Evolutionary conservation across 2,329 filamentous ascomycete species (phyloP).

Genomic region (Periconia sp.): DNA sequence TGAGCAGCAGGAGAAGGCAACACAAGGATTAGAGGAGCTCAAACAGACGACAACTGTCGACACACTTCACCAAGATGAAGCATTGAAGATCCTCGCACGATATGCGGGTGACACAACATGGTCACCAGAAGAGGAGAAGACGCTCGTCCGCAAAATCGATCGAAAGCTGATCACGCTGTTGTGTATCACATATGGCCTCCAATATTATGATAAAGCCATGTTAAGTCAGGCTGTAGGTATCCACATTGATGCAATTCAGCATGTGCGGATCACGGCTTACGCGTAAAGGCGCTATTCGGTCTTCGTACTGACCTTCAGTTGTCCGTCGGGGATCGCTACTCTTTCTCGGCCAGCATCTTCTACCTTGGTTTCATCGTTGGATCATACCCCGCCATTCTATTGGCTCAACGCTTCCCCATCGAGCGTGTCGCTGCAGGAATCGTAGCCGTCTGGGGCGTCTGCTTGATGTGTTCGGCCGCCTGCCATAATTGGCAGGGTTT

Average conservation of each 20-base stretch:
- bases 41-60: slow-evolving; percentile 19
- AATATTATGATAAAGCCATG: slow-evolving; percentile 53
- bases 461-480: slow-evolving; percentile 54
- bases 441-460: slow-evolving; percentile 55
- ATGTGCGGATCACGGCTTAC: slow-evolving; percentile 1
- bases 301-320: slow-evolving; percentile 42
- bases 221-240: slow-evolving; percentile 56
- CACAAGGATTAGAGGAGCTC: slow-evolving; percentile 15
- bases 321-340: slow-evolving; percentile 49
- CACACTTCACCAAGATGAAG: slow-evolving; percentile 25
- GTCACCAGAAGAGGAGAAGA: slow-evolving; percentile 50
- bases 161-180: slow-evolving; percentile 29
- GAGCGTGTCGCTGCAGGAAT: slow-evolving; percentile 52
- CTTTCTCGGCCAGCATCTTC: slow-evolving; percentile 52
- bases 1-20: slow-evolving; percentile 8
- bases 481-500: slow-evolving; percentile 59
- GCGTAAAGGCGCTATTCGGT: slow-evolving; percentile 35
- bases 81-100: slow-evolving; percentile 45
- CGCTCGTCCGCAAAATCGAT: slow-evolving; percentile 30
- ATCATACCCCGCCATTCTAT: slow-evolving; percentile 51
- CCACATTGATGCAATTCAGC: no score
- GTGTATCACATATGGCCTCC: slow-evolving; percentile 33
- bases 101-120: slow-evolving; percentile 53
- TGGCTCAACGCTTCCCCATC: slow-evolving; percentile 55
- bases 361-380: slow-evolving; percentile 58